Percentiles rank a stretch among this genome's conserved stretches.
Conservation (phyloP, 805 yeast species). For the Millerozyma miso region DNA sequence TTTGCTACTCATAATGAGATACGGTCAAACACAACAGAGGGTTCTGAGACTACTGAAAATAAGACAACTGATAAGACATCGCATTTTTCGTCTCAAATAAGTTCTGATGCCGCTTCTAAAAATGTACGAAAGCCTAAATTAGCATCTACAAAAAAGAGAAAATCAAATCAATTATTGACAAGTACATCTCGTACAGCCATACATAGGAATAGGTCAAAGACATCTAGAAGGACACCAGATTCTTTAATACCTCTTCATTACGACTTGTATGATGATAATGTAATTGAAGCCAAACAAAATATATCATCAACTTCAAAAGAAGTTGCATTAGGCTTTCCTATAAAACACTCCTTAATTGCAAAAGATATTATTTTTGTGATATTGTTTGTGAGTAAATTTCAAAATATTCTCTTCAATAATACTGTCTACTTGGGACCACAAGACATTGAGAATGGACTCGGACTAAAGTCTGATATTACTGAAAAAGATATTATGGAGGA, state of each 20-base stretch:
- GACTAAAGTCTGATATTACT: conserved; percentile 13
- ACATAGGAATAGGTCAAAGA: conserved; percentile 21
- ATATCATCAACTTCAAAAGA: conserved; percentile 14
- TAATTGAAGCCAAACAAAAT: conserved; percentile 15
- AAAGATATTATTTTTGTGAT: conserved; percentile 30
- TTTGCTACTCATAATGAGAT: no score
- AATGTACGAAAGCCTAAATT: not conserved
- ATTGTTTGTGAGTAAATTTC: conserved; percentile 29
- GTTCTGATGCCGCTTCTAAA: not conserved
- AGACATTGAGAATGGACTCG: conserved; percentile 33
- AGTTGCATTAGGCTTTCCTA: conserved; percentile 34
- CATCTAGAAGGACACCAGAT: conserved; percentile 35
- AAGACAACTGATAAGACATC: not conserved
- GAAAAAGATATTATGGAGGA: conserved; percentile 5
- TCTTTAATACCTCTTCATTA: conserved; percentile 34
- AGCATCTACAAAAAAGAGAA: conserved; percentile 1
- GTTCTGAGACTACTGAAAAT: not conserved
- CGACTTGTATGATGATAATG: conserved; percentile 35
- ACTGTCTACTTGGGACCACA: conserved; percentile 27
- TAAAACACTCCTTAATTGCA: conserved; percentile 23
- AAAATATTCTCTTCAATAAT: conserved; percentile 16
- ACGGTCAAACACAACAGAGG: not conserved
- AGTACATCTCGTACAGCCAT: conserved; percentile 28
- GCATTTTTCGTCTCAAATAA: not conserved
- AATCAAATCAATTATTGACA: conserved; percentile 1